These are phyloP conservation scores for Craspedostauros australis DNA, from an alignment of 108 stramenopile species.

Conservation along the genomic window DNA sequence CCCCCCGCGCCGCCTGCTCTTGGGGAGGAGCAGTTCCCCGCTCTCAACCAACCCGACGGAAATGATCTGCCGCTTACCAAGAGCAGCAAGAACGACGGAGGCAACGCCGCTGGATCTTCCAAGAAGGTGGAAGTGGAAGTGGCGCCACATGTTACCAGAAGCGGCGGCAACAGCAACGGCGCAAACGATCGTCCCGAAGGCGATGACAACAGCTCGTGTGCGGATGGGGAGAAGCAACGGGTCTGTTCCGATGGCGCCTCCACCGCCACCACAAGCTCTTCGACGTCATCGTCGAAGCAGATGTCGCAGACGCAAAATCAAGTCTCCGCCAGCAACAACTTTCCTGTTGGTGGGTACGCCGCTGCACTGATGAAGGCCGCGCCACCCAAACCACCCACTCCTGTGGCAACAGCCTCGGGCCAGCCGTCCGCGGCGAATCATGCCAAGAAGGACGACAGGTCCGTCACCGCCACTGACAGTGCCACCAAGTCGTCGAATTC, in stretches of 20 bases:
- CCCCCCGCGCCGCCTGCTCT: background rate
- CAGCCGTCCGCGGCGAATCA: no score
- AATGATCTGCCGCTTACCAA: no score
- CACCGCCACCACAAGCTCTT: slow-evolving; percentile 31
- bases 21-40: slow-evolving; percentile 8
- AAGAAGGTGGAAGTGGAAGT: slow-evolving; percentile 16
- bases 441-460: background rate
- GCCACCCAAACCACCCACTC: slow-evolving; percentile 12
- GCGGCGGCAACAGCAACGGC: background rate
- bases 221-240: background rate
- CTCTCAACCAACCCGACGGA: no score
- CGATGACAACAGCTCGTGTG: slow-evolving; percentile 8
- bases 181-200: background rate
- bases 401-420: no score
- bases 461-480: background rate
- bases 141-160: background rate
- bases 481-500: background rate
- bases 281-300: slow-evolving; percentile 16
- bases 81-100: background rate
- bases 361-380: slow-evolving; percentile 27
- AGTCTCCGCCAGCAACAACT: slow-evolving; percentile 5
- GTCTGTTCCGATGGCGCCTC: slow-evolving; percentile 27
- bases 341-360: slow-evolving; percentile 22
- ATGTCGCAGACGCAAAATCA: background rate
- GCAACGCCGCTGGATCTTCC: background rate